Percentiles rank a stretch among this genome's conserved stretches.
These are phyloP conservation scores for Arabidopsis hybrid DNA, from an alignment of 441 rosid species.

Conservation along the genomic window DNA sequence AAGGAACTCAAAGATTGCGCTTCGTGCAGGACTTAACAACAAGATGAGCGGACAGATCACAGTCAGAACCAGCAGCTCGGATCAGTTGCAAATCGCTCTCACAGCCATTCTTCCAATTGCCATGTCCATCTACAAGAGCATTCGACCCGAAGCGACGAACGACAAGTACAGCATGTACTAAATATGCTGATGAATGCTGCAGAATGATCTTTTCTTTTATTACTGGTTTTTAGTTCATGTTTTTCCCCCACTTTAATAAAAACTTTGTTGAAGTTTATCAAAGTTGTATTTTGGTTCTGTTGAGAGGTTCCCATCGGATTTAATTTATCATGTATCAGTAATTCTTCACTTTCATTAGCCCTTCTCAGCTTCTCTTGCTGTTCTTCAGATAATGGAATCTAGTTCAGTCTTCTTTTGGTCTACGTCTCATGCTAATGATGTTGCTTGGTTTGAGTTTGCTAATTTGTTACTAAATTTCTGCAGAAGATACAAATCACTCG, in stretches of 20 bases:
- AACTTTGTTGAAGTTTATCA: conserved; percentile 42
- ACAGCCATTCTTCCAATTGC: conserved; percentile 68
- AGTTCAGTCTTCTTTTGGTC: conserved; percentile 16
- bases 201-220: conserved; percentile 34
- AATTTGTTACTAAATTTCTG: conserved; percentile 10
- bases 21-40: conserved; percentile 93
- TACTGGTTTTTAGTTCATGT: conserved; percentile 30
- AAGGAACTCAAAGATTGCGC: conserved; percentile 70
- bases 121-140: conserved; percentile 66
- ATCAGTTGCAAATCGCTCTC: conserved; percentile 88
- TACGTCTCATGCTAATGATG: conserved; percentile 31
- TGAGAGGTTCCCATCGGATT: conserved; percentile 42
- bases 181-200: conserved; percentile 23
- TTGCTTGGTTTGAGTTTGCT: conserved; percentile 23
- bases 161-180: conserved; percentile 71
- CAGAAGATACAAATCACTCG: conserved; percentile 19
- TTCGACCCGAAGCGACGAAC: conserved; percentile 59
- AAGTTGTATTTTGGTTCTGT: conserved; percentile 48
- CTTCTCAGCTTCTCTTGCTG: conserved; percentile 1
- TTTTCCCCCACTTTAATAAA: conserved; percentile 36
- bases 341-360: conserved; percentile 35
- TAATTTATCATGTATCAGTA: conserved; percentile 43
- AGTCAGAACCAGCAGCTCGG: conserved; percentile 84
- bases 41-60: conserved; percentile 84
- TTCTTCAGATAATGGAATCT: conserved; percentile 24